These are phyloP conservation scores for Phialophora chinensis DNA, from an alignment of 2,329 filamentous ascomycete genomes.

Conservation along the genomic window DNA sequence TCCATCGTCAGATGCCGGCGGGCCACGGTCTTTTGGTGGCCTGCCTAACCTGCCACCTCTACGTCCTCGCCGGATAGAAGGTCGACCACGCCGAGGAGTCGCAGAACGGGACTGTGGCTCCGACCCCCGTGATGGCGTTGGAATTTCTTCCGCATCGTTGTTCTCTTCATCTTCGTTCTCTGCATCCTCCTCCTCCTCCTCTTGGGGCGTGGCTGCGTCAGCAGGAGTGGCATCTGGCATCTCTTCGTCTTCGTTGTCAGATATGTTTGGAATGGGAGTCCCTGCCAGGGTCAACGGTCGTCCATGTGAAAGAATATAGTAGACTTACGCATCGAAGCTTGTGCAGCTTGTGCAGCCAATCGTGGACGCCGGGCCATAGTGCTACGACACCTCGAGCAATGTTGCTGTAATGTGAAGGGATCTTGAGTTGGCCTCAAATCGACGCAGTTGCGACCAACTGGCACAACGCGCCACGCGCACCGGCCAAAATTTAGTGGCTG, in stretches of 20 bases:
- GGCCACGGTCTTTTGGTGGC: constrained; percentile 81
- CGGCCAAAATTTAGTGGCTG: not conserved
- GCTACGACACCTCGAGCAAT: not conserved
- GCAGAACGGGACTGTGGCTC: constrained; percentile 55
- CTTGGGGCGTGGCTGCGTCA: constrained; percentile 44
- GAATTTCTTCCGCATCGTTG: constrained; percentile 54
- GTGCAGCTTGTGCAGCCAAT: constrained; percentile 55
- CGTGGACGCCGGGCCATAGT: constrained; percentile 53
- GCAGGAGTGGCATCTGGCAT: constrained; percentile 49
- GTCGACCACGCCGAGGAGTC: constrained; percentile 60
- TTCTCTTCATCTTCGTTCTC: constrained; percentile 41
- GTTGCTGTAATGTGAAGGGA: not conserved
- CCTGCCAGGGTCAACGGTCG: constrained; percentile 42
- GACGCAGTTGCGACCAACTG: not conserved
- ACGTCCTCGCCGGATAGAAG: constrained; percentile 53
- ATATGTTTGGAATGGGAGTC: constrained; percentile 49
- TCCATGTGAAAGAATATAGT: not conserved
- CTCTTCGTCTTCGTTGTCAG: constrained; percentile 55
- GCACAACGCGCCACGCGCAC: constrained; percentile 11
- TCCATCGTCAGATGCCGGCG: constrained; percentile 74
- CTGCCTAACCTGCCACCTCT: constrained; percentile 66
- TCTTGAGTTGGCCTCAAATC: not conserved
- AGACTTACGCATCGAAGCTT: constrained; percentile 53
- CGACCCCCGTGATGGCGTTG: constrained; percentile 48
- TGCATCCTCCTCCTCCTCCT: constrained; percentile 46